Conservation (phyloP, 768 basidiomycete species). For the Pleurotus pulmonarius region DNA sequence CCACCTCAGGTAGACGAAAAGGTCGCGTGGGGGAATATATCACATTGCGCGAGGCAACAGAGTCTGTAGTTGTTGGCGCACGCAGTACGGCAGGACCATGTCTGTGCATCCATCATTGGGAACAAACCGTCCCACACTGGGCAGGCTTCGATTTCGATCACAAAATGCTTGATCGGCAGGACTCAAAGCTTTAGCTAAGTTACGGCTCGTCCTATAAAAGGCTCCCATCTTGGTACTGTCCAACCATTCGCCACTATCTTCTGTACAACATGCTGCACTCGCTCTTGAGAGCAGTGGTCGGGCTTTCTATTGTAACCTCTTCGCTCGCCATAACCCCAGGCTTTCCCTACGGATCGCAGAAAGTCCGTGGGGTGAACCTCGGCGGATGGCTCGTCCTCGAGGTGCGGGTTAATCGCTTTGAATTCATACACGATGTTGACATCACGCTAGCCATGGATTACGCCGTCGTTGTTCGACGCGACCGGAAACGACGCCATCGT, state of each 20-base stretch:
- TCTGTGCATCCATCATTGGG: too few species aligned
- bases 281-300: neutral
- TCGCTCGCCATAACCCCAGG: slow-evolving; percentile 39
- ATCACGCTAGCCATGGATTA: slow-evolving; percentile 63
- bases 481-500: slow-evolving; percentile 57
- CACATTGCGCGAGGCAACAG: too few species aligned
- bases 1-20: too few species aligned
- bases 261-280: slow-evolving; percentile 1
- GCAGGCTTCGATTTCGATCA: too few species aligned
- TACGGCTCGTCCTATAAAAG: neutral
- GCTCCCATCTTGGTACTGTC: neutral
- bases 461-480: slow-evolving; percentile 69
- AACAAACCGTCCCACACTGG: too few species aligned
- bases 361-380: slow-evolving; percentile 81
- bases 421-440: too few species aligned
- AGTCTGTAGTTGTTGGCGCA: too few species aligned
- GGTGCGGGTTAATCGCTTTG: slow-evolving; percentile 20
- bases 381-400: slow-evolving; percentile 56
- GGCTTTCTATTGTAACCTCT: slow-evolving; percentile 19
- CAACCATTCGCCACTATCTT: neutral
- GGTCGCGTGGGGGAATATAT: too few species aligned
- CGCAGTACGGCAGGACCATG: too few species aligned
- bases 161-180: too few species aligned
- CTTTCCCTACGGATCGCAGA: slow-evolving; percentile 71
- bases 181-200: neutral